Evolutionary conservation across 768 basidiomycete species (phyloP), one percentile per base, ranked within the genome.

Genomic region (Tricholoma bakamatsutake): DNA sequence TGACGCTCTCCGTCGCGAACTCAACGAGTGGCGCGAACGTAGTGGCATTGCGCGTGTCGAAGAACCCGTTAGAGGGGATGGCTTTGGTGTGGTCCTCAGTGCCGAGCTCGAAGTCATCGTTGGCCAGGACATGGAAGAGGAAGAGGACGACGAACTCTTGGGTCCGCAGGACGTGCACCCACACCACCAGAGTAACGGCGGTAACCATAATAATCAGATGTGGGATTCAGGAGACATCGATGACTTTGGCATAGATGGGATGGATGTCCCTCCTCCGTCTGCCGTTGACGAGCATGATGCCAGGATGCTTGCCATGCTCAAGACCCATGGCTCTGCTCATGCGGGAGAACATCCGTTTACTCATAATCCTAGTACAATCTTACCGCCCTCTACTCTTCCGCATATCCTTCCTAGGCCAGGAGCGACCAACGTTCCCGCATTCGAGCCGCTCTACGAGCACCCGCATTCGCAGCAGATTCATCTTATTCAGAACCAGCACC

Each of bases 11-110:
- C 83, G 94, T 50, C 80, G 85, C 48, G 93, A 99, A 69, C 78
- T 98, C 64, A 97, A 98, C 72, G 90, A 94, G 59, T 97, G 94
- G 90, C 87, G 93, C 55, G 82, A 84, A 60, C 83, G 88, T 49
- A 82, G 83, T 24, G 84, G 80, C 24, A 79, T 93, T 54, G 82
- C 84, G 24, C 80, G 79, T 59, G 76, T 85, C 56, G 88, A 91
- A 46, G 88, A 92, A 64, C 86, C 88, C 17, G 71, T 81, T 42
- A 79, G 89, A 57, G 79, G 84, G 28, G 85, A 90, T 31, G 87
- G 79, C 33, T 90, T 92, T 68, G 71, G 76, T 35, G 83, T 87
- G 80, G 78, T 90, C 43, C 74, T 89, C 13, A 74, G 71, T 37
- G 88, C 84, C 46, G 88, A 90, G 66, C 74, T 88, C 57, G 88